Evolutionary conservation across 306 rosid genomes (phyloP).

Genomic region (Trifolium fragiferum): DNA sequence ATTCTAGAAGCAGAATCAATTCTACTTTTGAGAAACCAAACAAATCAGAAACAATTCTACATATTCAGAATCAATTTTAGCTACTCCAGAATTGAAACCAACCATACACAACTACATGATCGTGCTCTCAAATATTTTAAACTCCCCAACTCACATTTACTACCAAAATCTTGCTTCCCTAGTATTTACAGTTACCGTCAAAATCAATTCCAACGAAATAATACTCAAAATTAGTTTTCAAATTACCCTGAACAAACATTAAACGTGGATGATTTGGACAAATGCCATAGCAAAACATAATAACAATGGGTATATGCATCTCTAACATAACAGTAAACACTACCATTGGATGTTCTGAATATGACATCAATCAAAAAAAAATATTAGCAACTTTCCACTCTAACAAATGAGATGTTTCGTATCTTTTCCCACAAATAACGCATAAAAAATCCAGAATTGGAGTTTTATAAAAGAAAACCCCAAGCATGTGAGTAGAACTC

Average conservation of each 20-base stretch:
- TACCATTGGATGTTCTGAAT: background rate
- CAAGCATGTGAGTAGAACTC: slow-evolving; percentile 21
- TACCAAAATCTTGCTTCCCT: background rate
- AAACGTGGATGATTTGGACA: background rate
- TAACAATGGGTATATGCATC: background rate
- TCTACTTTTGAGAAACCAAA: no score
- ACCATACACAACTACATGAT: no score
- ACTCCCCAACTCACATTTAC: background rate
- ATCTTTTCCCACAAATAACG: background rate
- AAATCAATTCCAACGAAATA: background rate
- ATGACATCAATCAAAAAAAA: background rate
- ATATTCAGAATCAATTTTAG: no score
- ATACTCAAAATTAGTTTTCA: background rate
- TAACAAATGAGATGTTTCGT: background rate
- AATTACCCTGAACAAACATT: background rate
- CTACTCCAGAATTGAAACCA: no score
- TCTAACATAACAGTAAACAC: slow-evolving; percentile 3
- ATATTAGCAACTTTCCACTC: background rate
- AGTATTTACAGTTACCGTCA: background rate
- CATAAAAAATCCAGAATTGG: slow-evolving; percentile 6
- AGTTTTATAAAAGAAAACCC: slow-evolving; percentile 20
- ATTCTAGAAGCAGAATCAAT: no score
- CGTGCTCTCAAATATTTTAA: background rate
- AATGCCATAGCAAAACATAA: background rate
- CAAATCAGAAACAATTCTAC: no score